Base-by-base conservation (phyloP, 2,329 filamentous ascomycete species). In the Colletotrichum agaves region DNA sequence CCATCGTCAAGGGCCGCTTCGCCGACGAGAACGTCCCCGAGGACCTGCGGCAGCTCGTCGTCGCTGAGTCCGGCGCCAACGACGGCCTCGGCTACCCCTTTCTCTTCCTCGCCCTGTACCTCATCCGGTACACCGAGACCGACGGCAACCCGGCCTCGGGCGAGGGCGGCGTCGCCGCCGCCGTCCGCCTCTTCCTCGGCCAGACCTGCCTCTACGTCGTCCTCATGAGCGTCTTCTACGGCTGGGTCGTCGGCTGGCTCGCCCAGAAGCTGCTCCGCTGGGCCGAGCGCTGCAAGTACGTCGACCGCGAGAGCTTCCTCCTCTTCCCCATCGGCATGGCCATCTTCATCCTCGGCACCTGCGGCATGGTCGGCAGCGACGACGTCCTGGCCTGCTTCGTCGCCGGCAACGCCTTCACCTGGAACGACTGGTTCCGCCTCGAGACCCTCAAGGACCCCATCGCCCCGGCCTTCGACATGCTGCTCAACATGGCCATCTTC, bases 331-430 rank as follows among this genome's bases (percentile, higher is more conserved):
- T 97, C 71, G 89, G 93, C 0, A 83, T 97, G 50, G 92, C 93
- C 75, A 85, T 97, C 7, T 97, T 97, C 75, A 92, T 97, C 61
- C 86, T 93, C 0, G 94, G 94, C 0, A 97, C 93, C 0, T 94
- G 92, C 70, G 94, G 94, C 1, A 86, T 97, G 84, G 86, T 97
- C 53, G 94, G 93, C 1, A 95, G 90, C 39, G 94, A 97, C 75
- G 94, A 98, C 75, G 91, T 97, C 1, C 84, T 98, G 6, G 94
- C 94, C 1, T 97, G 93, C 80, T 98, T 98, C 75, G 90, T 97
- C 72, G 94, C 94, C 3, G 94, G 94, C 1, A 97, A 97, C 74
- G 88, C 88, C 1, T 97, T 98, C 72, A 97, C 93, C 0, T 95
- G 93, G 89, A 93, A 97, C 76, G 93, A 97, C 78, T 97, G 93